Evolutionary conservation across 441 rosid species (phyloP), one percentile per base, ranked within the genome.

Genomic region (Pelargonium cotyledonis): DNA sequence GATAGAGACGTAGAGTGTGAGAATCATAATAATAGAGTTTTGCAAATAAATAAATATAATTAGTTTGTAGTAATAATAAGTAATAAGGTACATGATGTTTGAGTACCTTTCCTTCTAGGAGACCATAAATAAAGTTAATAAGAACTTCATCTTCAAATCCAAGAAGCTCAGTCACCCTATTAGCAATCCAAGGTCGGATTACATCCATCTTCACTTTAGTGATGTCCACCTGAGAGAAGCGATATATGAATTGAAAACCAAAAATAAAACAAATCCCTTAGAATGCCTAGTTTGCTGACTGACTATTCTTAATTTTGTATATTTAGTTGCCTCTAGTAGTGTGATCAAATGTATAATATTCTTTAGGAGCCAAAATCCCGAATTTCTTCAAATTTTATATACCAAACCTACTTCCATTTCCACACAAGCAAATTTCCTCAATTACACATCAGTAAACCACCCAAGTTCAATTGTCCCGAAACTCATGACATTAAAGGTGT

Each of bases 71-170:
- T 11, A 49, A 4, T n/a, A 9, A 47, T 10, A 21, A 29, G 15
- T 62, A 14, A 63, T 7, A 57, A 57, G 63, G 12, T 19, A 26
- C 31, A 57, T 7, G 63, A 57, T 16, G 53, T 41, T 47, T 46
- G 55, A 69, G 21, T 81, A 91, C 99, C 98, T 92, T 95, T 29
- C 82, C 88, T 31, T 95, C 99, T 64, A 95, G 90, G 26, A 95
- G 95, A 66, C 97, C 95, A 16, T 85, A 95, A 6, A 95, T 90
- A 69, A 95, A 95, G 85, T 95, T 92, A 68, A 95, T 95, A 41
- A 92, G 94, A 62, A 95, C 98, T 81, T 95, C 99, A 72, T 95
- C 99, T 77, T 95, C 98, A 65, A 95, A 92, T 18, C 98, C 99
- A 41, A 95, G 93, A 76, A 92, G 89, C 84, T 92, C 98, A 3